Evolutionary conservation across 805 yeast genomes (phyloP).

Genomic region (Candida tallmaniae): DNA sequence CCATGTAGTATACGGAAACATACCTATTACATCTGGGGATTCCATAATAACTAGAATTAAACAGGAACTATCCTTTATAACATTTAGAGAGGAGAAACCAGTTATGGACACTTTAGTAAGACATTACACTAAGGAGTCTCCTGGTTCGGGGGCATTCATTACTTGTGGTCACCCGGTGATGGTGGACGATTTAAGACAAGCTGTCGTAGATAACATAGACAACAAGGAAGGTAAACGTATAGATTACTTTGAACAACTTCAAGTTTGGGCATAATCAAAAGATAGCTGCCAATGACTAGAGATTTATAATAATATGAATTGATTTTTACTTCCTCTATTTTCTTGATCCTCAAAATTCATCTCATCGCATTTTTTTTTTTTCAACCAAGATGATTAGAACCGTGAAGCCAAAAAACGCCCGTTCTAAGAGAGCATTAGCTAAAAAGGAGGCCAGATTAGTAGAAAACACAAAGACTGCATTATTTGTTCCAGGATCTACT

Average conservation of each 20-base stretch:
- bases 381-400: constrained; percentile 29
- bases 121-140: constrained; percentile 29
- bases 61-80: constrained; percentile 25
- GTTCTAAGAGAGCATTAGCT: constrained; percentile 91
- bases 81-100: constrained; percentile 48
- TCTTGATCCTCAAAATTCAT: no score
- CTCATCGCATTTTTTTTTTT: constrained; percentile 6
- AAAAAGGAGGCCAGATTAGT: constrained; percentile 82
- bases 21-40: background rate
- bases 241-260: constrained; percentile 72
- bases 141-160: constrained; percentile 46
- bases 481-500: constrained; percentile 87
- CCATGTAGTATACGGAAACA: background rate
- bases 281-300: constrained; percentile 7
- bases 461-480: constrained; percentile 85
- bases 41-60: constrained; percentile 12
- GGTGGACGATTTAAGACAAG: constrained; percentile 52
- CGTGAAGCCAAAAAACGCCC: constrained; percentile 84
- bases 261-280: constrained; percentile 50
- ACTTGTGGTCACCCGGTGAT: constrained; percentile 61
- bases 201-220: constrained; percentile 39
- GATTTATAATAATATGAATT: constrained; percentile 23
- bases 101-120: constrained; percentile 34
- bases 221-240: constrained; percentile 41
- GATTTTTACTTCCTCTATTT: no score